These are phyloP conservation scores for Aspergillus ruber DNA, from an alignment of 2,329 filamentous ascomycete species.

Conservation along the genomic window DNA sequence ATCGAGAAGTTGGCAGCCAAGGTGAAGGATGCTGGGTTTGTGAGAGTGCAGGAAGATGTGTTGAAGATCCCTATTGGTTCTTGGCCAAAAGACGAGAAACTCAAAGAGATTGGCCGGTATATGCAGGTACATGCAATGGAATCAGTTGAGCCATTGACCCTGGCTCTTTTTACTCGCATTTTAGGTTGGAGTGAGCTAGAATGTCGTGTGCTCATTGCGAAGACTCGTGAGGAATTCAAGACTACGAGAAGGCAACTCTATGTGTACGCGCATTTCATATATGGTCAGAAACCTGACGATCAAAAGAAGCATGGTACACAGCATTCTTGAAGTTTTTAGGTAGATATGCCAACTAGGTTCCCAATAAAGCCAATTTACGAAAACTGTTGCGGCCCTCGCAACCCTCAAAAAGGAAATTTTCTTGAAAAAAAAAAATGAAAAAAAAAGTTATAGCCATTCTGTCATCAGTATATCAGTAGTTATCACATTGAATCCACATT, in stretches of 20 bases:
- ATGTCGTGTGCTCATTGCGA: constrained; percentile 14
- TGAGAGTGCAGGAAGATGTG: constrained; percentile 22
- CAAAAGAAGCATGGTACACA: background rate
- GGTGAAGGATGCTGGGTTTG: constrained; percentile 28
- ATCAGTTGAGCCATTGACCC: constrained; percentile 14
- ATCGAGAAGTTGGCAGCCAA: constrained; percentile 17
- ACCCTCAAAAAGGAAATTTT: no score
- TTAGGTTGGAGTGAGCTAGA: constrained; percentile 19
- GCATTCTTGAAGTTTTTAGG: background rate
- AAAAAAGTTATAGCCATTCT: no score
- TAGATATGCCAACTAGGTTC: background rate
- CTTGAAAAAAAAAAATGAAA: no score
- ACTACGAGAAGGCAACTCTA: constrained; percentile 14
- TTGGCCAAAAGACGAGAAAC: constrained; percentile 22
- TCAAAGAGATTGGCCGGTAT: constrained; percentile 37
- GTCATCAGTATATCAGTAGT: no score
- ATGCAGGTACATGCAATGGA: constrained; percentile 14
- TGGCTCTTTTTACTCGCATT: constrained; percentile 15
- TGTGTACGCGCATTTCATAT: constrained; percentile 13
- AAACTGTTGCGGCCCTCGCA: no score
- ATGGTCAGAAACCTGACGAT: constrained; percentile 11
- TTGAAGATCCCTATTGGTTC: constrained; percentile 23
- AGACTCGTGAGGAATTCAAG: constrained; percentile 13
- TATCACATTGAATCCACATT: no score
- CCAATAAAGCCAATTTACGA: no score